Percentiles rank a stretch among this genome's conserved stretches.
phyloP scores from a whole-genome alignment of 108 stramenopile genomes.

The Hondaea fermentalgiana region DNA sequence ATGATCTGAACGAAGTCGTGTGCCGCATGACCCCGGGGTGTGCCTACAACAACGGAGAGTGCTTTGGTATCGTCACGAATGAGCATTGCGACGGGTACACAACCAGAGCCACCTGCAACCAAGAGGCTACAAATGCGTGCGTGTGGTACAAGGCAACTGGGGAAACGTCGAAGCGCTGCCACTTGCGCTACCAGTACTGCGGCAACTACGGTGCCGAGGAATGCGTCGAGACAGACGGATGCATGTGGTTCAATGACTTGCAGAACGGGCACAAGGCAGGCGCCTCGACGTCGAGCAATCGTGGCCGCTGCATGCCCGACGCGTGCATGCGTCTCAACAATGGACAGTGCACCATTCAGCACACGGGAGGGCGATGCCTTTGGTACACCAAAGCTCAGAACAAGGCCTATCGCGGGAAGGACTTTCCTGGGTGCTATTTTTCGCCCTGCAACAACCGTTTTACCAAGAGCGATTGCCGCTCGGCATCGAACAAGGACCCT shows the following conservation, averaged over 20 bases:
- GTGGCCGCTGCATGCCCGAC: neutral
- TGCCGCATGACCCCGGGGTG: neutral
- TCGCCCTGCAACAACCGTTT: neutral
- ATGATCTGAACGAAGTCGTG: neutral
- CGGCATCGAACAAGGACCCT: neutral
- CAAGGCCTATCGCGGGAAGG: neutral
- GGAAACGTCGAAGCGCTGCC: neutral
- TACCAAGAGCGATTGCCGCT: neutral
- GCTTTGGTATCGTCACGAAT: neutral
- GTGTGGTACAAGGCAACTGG: neutral
- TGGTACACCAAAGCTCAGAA: neutral
- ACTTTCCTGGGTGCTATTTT: neutral
- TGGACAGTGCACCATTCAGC: neutral
- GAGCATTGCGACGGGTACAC: neutral
- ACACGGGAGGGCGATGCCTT: neutral
- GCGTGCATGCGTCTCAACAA: neutral
- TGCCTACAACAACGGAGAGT: neutral
- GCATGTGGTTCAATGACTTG: neutral
- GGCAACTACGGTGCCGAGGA: neutral
- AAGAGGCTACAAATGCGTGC: neutral
- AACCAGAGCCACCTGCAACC: neutral
- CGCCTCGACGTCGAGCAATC: neutral
- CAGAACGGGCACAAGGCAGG: neutral
- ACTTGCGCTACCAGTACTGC: neutral
- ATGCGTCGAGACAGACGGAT: neutral